Percentiles rank a stretch among this genome's conserved stretches.
These are phyloP conservation scores for Trichoderma asperelloides DNA, from an alignment of 495 filamentous ascomycete genomes.

Conservation along the genomic window DNA sequence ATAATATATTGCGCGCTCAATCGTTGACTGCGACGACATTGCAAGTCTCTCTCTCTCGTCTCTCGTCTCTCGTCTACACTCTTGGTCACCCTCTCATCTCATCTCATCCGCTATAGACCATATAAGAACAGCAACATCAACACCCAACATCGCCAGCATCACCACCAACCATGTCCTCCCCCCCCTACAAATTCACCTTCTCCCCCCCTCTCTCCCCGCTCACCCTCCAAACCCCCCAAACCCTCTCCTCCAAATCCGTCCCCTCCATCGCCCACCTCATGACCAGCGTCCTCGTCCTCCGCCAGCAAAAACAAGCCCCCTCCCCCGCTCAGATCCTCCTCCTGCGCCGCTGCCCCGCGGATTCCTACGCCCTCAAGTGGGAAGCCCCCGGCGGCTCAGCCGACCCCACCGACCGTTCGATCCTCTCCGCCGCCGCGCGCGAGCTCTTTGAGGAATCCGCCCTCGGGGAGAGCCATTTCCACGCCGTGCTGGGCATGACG, in stretches of 20 bases:
- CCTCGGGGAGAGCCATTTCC: slow-evolving; percentile 20
- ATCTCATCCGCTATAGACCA: too few species aligned
- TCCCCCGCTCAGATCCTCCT: slow-evolving; percentile 7
- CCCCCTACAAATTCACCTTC: not conserved
- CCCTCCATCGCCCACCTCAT: slow-evolving; percentile 2
- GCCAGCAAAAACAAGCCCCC: not conserved
- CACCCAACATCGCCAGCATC: too few species aligned
- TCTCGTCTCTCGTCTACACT: too few species aligned
- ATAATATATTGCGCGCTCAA: not conserved
- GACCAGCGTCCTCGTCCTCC: slow-evolving; percentile 7
- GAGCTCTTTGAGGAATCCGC: slow-evolving; percentile 38
- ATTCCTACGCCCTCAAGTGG: slow-evolving; percentile 17
- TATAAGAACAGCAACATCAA: not conserved
- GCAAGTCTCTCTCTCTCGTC: not conserved
- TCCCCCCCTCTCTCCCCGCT: not conserved
- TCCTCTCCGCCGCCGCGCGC: slow-evolving; percentile 29
- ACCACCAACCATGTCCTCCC: not conserved
- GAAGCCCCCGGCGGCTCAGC: slow-evolving; percentile 34
- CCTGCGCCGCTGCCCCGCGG: not conserved
- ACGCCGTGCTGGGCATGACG: slow-evolving; percentile 16
- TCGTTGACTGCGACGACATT: too few species aligned
- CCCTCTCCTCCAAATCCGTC: not conserved
- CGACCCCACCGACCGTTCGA: slow-evolving; percentile 30
- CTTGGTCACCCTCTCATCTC: not conserved
- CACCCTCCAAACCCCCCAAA: not conserved